Evolutionary conservation across 2,329 filamentous ascomycete species (phyloP).

Genomic region (Simplicillium sp.): DNA sequence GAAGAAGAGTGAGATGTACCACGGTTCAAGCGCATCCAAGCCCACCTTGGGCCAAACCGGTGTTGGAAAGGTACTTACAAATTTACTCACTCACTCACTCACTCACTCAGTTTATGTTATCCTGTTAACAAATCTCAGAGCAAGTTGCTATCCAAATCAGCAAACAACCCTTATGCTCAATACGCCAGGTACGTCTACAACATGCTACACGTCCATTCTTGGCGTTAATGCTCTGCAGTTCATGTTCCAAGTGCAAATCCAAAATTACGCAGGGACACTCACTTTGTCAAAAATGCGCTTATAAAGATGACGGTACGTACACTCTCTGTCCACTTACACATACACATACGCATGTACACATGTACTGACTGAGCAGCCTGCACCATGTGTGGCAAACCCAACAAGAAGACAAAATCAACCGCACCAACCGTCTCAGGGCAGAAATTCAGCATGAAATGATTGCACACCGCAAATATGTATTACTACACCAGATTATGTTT

Average conservation of each 20-base stretch:
- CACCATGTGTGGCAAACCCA: constrained; percentile 53
- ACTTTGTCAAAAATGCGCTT: constrained; percentile 54
- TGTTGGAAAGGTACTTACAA: constrained; percentile 48
- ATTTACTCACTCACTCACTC: not conserved
- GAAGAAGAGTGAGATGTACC: constrained; percentile 58
- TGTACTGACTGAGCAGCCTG: constrained; percentile 33
- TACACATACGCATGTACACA: too few species aligned
- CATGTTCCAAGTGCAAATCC: constrained; percentile 52
- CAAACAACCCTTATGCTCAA: constrained; percentile 57
- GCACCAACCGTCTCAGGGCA: constrained; percentile 48
- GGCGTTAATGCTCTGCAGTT: constrained; percentile 22
- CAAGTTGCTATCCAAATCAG: constrained; percentile 54
- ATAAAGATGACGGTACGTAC: constrained; percentile 46
- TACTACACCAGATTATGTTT: too few species aligned
- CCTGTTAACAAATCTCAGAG: constrained; percentile 29
- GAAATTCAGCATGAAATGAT: constrained; percentile 52
- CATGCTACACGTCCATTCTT: not conserved
- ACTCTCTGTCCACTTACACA: not conserved
- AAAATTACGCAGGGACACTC: constrained; percentile 53
- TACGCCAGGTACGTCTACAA: constrained; percentile 31
- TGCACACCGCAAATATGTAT: constrained; percentile 9
- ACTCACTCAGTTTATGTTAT: not conserved
- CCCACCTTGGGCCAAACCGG: constrained; percentile 49
- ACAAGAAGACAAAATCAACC: constrained; percentile 36
- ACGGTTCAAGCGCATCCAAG: constrained; percentile 39